Base-by-base conservation (phyloP, 2,329 filamentous ascomycete species). In the Periglandula ipomoeae region DNA sequence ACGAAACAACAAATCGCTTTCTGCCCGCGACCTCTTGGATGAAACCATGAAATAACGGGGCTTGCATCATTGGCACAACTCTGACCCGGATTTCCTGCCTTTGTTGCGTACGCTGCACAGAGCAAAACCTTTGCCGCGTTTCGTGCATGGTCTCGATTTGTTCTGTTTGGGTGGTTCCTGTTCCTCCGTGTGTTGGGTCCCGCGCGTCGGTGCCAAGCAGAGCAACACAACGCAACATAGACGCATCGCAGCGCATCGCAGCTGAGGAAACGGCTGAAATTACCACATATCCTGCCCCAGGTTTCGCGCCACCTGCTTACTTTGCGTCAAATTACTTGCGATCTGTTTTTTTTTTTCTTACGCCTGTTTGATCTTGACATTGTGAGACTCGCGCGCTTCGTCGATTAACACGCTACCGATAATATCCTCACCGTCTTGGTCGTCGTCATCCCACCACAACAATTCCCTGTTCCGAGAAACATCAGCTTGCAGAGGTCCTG, bases 31-130 rank as follows among this genome's bases (percentile, higher is more conserved):
- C 55, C 49, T 43, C 50, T 53, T 52, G 52, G 51, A 53, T 58
- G 62, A 58, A 68, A 70, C 61, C 61, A 75, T 74, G 73, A 66
- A 64, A 70, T 66, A 65, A 53, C 58, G 61, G 61, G 65, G 60
- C 56, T 56, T 58, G 55, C 55, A 44, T 50, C 35, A 65, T 67
- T 69, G 65, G 63, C 68, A 59, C 58, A 58, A 26, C 54, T 53
- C 52, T 57, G 50, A 30, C 51, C 52, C 44, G 49, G 47, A 54
- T 52, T 48, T 40, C 44, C 48, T 53, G 50, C 46, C 39, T 30
- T 49, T 41, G 30, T n/a, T 39, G 50, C 39, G 39, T 45, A 35
- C 44, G 32, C 19, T 47, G 37, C 44, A 30, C 26, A 22, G 5
- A 34, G 20, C 27, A 15, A 39, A 35, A 44, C 42, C 46, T 27